Percentiles rank a stretch among this genome's conserved stretches.
These are phyloP conservation scores for Mesostigma viride DNA, from an alignment of 139 green algal species.

Conservation along the genomic window DNA sequence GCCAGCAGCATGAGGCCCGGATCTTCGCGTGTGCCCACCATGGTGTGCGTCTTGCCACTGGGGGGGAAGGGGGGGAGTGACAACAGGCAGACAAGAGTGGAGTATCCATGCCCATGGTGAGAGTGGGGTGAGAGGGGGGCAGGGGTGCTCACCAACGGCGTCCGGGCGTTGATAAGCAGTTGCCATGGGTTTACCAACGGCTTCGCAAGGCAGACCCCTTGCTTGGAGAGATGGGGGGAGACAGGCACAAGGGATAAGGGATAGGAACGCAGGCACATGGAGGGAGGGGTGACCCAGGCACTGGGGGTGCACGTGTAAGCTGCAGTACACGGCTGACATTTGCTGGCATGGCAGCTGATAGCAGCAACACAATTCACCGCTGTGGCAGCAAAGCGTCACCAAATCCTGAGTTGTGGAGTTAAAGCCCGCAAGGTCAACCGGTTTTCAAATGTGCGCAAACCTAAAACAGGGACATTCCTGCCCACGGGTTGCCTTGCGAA, in stretches of 20 bases:
- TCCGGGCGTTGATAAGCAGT: neutral
- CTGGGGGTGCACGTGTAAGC: no score
- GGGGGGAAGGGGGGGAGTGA: neutral
- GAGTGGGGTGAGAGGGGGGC: neutral
- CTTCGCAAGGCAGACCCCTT: neutral
- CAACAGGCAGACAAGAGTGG: neutral
- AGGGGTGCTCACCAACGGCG: neutral
- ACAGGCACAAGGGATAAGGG: no score
- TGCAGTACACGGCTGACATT: no score
- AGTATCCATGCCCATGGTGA: neutral
- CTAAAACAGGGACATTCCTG: neutral
- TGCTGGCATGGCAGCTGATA: no score
- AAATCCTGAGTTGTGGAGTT: no score
- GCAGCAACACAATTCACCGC: no score
- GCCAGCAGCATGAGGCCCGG: conserved; percentile 71
- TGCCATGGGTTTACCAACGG: neutral
- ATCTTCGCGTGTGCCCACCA: conserved; percentile 40
- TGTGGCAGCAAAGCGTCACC: no score
- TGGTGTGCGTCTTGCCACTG: conserved; percentile 26
- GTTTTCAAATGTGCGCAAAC: neutral
- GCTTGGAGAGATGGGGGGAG: neutral
- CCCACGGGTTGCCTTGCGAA: no score
- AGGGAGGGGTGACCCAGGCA: no score
- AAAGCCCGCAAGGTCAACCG: neutral
- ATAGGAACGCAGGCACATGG: no score